Evolutionary conservation across 495 filamentous ascomycete genomes (phyloP), one percentile per base, ranked within the genome.

Genomic region (Cercophora sp.): DNA sequence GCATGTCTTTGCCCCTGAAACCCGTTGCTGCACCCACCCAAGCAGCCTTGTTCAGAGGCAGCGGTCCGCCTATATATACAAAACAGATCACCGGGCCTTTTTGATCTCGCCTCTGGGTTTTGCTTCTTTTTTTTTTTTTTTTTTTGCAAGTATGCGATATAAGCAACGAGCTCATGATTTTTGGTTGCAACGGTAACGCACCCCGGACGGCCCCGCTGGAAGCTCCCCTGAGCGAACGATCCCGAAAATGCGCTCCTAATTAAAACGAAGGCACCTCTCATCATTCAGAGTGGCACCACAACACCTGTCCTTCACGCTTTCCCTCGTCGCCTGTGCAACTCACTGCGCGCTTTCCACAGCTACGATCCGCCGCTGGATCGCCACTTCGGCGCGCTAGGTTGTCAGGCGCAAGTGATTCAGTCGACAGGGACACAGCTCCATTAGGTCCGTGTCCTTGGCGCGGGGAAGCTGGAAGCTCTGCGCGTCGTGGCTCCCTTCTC

Each of bases 201-300:
- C 24, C 24, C 43, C 43, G 26, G 25, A 32, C 16, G 26, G 16
- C 20, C 47, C 20, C 22, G 11, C n/a, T 50, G 24, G 10, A 23
- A 55, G 46, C 50, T 62, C 63, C 57, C 52, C 58, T 44, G 45
- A 26, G 49, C 40, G 44, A 48, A 20, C 57, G 60, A 52, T 61
- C 47, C 63, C 61, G 27, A 36, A 54, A 63, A 57, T 54, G 51
- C 50, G 48, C 47, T 57, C 44, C 43, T 61, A 61, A 66, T 66
- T 66, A 56, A 61, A 60, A 45, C 5, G 34, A 51, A 51, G 48
- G 52, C 59, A 62, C 29, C 54, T 48, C 44, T 54, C 56, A 29
- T 37, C 55, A 56, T 56, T 57, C 53, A 56, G 51, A 50, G 60
- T 61, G 60, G 52, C 57, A 63, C 63, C 56, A 59, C 54, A 25